Percentiles rank a stretch among this genome's conserved stretches.
Evolutionary conservation across 257 asterid genomes (phyloP).

Genomic region (Thymus quinquecostatus): DNA sequence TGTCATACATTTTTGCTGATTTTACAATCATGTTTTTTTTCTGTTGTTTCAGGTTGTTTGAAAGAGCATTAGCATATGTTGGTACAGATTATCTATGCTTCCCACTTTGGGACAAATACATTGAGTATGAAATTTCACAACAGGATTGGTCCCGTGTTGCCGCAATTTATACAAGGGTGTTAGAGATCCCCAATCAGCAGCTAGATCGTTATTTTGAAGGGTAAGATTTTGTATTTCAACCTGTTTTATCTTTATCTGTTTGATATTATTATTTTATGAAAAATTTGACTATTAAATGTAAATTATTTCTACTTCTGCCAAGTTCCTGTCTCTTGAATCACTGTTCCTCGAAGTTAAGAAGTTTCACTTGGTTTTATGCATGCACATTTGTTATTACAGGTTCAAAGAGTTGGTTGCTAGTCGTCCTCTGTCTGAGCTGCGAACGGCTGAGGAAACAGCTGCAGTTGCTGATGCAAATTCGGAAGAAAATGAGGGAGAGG

Average conservation of each 20-base stretch:
- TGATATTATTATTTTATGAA: neutral
- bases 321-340: neutral
- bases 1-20: constrained; percentile 30
- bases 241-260: constrained; percentile 1
- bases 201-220: constrained; percentile 97
- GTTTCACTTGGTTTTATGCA: neutral
- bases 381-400: constrained; percentile 44
- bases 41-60: constrained; percentile 79
- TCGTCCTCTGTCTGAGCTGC: constrained; percentile 81
- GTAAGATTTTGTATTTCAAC: constrained; percentile 44
- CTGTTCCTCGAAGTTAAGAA: constrained; percentile 19
- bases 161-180: constrained; percentile 73
- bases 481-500: constrained; percentile 74
- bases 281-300: neutral
- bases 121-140: constrained; percentile 87
- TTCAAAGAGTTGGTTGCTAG: constrained; percentile 96
- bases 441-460: constrained; percentile 80
- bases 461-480: constrained; percentile 52
- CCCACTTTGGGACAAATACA: constrained; percentile 96
- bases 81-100: constrained; percentile 93
- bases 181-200: constrained; percentile 92
- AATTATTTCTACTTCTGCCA: neutral
- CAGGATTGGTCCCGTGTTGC: constrained; percentile 91
- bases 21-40: constrained; percentile 29
- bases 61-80: constrained; percentile 92